Conservation (phyloP, 441 rosid species). For the Breynia disticha region DNA sequence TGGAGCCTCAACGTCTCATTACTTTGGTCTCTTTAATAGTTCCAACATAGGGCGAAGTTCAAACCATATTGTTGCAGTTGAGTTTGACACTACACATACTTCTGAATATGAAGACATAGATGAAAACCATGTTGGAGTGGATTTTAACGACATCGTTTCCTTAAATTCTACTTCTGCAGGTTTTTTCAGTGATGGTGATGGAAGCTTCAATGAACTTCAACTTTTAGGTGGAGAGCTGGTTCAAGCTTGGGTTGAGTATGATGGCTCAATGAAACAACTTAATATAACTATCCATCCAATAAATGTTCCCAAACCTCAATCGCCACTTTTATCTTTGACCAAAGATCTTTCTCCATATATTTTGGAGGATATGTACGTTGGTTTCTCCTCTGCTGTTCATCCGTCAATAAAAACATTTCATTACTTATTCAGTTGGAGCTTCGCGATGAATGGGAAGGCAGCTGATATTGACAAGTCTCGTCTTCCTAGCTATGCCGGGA, state of each 20-base stretch:
- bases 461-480: conserved; percentile 25
- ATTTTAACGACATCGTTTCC: conserved; percentile 37
- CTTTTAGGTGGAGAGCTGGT: conserved; percentile 30
- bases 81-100: conserved; percentile 34
- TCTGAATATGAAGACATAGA: conserved; percentile 25
- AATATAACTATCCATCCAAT: conserved; percentile 47
- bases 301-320: conserved; percentile 17
- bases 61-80: conserved; percentile 42
- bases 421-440: conserved; percentile 71
- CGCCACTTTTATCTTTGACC: conserved; percentile 35
- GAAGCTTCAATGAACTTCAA: conserved; percentile 19
- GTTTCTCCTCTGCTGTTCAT: conserved; percentile 47
- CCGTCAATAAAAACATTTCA: conserved; percentile 36
- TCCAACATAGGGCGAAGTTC: conserved; percentile 23
- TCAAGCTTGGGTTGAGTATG: conserved; percentile 54
- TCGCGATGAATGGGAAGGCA: conserved; percentile 31
- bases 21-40: conserved; percentile 44
- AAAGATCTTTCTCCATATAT: conserved; percentile 34
- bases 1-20: conserved; percentile 45
- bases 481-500: too few relatives aligned
- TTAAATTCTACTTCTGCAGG: conserved; percentile 22
- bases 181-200: conserved; percentile 20
- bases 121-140: conserved; percentile 51
- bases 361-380: conserved; percentile 35
- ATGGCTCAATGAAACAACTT: conserved; percentile 19